phyloP scores from a whole-genome alignment of 371 early-diverging fungal genomes.

The Fennellomyces sp. region DNA sequence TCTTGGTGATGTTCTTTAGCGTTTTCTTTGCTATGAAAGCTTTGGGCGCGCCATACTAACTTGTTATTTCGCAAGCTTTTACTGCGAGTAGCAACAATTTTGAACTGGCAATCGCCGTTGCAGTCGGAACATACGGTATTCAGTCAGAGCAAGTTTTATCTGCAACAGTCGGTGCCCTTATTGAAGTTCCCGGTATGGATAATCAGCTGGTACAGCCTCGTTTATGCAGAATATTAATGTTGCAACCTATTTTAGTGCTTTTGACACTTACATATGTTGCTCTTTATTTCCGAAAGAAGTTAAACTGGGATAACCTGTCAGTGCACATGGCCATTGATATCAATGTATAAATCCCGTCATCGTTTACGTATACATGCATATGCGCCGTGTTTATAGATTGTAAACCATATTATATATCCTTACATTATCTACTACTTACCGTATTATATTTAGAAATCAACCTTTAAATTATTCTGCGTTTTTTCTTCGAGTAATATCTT shows the following conservation, averaged over 20 bases:
- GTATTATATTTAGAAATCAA: no score
- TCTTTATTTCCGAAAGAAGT: conserved; percentile 24
- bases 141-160: conserved; percentile 68
- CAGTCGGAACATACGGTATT: conserved; percentile 69
- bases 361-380: not conserved
- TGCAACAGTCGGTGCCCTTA: conserved; percentile 72
- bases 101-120: conserved; percentile 79
- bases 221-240: not conserved
- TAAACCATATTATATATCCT: no score
- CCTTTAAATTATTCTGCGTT: no score
- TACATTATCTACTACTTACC: no score
- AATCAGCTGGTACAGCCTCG: not conserved
- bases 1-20: conserved; percentile 56
- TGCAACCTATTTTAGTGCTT: conserved; percentile 13
- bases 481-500: no score
- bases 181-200: conserved; percentile 72
- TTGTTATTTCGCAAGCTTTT: conserved; percentile 67
- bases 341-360: not conserved
- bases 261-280: conserved; percentile 27
- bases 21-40: conserved; percentile 41
- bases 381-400: no score
- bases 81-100: conserved; percentile 79
- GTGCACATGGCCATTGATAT: not conserved
- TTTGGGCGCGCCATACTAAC: conserved; percentile 40
- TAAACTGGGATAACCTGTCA: conserved; percentile 18